A percentile compares a stretch with the other conserved stretches of the same genome.
Conservation (phyloP, 2,329 filamentous ascomycete genomes). For the Penicillium sclerotiorum region DNA sequence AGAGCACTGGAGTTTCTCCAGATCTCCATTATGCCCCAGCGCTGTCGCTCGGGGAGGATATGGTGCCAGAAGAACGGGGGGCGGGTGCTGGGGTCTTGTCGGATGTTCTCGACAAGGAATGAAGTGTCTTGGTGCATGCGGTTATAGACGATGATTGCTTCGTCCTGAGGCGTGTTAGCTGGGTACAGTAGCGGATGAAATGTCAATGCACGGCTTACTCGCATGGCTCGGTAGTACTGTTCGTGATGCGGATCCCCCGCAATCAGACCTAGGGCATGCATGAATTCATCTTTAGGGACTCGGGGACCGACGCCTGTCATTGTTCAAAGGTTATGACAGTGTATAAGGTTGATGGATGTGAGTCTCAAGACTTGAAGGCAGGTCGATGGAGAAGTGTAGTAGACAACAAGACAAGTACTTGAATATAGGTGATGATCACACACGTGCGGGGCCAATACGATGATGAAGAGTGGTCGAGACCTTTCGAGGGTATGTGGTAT, state of each 20-base stretch:
- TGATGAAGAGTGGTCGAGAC: too few species aligned
- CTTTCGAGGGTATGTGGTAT: too few species aligned
- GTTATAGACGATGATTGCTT: constrained; percentile 49
- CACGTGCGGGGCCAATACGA: too few species aligned
- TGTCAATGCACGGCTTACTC: constrained; percentile 36
- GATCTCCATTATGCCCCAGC: constrained; percentile 46
- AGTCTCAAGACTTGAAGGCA: too few species aligned
- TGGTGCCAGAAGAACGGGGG: constrained; percentile 53
- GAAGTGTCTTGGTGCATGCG: constrained; percentile 44
- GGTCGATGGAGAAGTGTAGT: too few species aligned
- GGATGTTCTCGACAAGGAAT: constrained; percentile 44
- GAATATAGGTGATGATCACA: too few species aligned
- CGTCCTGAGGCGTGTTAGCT: too few species aligned
- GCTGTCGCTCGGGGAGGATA: constrained; percentile 46
- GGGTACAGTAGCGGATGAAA: too few species aligned
- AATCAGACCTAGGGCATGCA: constrained; percentile 46
- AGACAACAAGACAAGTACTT: not conserved
- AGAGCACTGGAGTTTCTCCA: constrained; percentile 44
- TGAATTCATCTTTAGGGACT: constrained; percentile 51
- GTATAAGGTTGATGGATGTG: not conserved
- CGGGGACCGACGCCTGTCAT: constrained; percentile 45
- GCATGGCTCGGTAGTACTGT: constrained; percentile 48
- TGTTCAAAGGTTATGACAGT: not conserved
- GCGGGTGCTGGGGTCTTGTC: constrained; percentile 38
- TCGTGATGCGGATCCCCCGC: constrained; percentile 47